phyloP scores from a whole-genome alignment of 495 filamentous ascomycete genomes.

The Annulohypoxylon maeteangense region DNA sequence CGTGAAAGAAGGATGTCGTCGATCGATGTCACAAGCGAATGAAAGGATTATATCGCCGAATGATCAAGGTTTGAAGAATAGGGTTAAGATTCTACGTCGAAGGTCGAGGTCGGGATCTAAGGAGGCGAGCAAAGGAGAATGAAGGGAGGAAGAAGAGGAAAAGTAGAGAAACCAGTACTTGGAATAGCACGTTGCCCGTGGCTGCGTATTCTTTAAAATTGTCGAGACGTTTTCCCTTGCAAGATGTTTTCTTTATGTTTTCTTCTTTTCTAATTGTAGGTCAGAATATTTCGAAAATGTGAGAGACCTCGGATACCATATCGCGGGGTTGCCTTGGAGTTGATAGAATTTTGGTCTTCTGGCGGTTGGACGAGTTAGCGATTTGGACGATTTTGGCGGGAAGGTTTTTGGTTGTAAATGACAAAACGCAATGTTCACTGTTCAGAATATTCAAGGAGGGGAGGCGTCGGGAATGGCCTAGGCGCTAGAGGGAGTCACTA shows the following conservation, averaged over 20 bases:
- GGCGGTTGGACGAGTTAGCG: not conserved
- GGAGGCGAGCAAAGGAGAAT: not conserved
- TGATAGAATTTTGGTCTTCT: not conserved
- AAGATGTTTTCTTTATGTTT: not conserved
- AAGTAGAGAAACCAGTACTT: not conserved
- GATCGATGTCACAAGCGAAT: not conserved
- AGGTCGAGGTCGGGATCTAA: not conserved
- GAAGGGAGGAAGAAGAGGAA: constrained; percentile 13
- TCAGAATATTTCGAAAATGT: not conserved
- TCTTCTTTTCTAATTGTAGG: not conserved
- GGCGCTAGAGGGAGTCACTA: not conserved
- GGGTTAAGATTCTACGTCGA: constrained; percentile 12
- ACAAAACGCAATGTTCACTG: constrained; percentile 4
- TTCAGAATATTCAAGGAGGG: constrained; percentile 18
- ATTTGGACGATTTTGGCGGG: not conserved
- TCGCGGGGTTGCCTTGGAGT: not conserved
- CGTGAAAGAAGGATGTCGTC: not conserved
- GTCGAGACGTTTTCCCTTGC: not conserved
- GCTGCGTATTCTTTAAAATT: constrained; percentile 3
- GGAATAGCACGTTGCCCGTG: not conserved
- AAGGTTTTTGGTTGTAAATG: constrained; percentile 10
- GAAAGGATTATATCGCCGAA: constrained; percentile 1
- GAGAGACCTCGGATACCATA: not conserved
- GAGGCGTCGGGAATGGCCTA: constrained; percentile 8
- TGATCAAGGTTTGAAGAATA: not conserved